These are phyloP conservation scores for Amanita inopinata DNA, from an alignment of 768 basidiomycete species.

Conservation along the genomic window DNA sequence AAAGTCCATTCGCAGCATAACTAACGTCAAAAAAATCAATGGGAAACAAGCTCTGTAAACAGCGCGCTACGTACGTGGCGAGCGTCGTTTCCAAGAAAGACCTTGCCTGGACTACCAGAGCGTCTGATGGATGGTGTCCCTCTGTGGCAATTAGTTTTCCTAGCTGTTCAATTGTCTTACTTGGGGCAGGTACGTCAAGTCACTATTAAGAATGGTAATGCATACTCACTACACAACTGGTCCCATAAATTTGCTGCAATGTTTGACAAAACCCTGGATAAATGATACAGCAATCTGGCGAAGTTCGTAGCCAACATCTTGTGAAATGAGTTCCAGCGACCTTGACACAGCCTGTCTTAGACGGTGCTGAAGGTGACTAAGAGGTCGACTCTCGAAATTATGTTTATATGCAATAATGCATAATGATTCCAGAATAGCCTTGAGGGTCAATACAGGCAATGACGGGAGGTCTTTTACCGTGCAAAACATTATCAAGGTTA, in stretches of 20 bases:
- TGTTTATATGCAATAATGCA: slow-evolving; percentile 67
- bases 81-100: slow-evolving; percentile 45
- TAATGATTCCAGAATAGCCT: slow-evolving; percentile 52
- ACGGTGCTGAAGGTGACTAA: slow-evolving; percentile 43
- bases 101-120: slow-evolving; percentile 47
- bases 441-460: slow-evolving; percentile 47
- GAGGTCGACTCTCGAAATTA: slow-evolving; percentile 46
- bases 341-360: slow-evolving; percentile 45
- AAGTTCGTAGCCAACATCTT: slow-evolving; percentile 55
- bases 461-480: slow-evolving; percentile 32
- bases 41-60: background rate
- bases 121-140: slow-evolving; percentile 42
- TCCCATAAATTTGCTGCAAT: slow-evolving; percentile 44
- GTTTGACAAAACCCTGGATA: slow-evolving; percentile 52
- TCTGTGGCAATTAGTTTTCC: slow-evolving; percentile 38
- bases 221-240: slow-evolving; percentile 41
- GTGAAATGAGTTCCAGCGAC: slow-evolving; percentile 39
- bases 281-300: slow-evolving; percentile 56
- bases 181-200: background rate
- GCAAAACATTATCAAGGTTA: slow-evolving; percentile 41
- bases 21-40: slow-evolving; percentile 22
- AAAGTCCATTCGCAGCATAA: slow-evolving; percentile 47
- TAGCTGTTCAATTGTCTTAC: slow-evolving; percentile 16
- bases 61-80: slow-evolving; percentile 27
- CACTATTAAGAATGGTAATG: background rate